phyloP scores from a whole-genome alignment of 1,284 basidiomycete species.

The Marasmius oreades region DNA sequence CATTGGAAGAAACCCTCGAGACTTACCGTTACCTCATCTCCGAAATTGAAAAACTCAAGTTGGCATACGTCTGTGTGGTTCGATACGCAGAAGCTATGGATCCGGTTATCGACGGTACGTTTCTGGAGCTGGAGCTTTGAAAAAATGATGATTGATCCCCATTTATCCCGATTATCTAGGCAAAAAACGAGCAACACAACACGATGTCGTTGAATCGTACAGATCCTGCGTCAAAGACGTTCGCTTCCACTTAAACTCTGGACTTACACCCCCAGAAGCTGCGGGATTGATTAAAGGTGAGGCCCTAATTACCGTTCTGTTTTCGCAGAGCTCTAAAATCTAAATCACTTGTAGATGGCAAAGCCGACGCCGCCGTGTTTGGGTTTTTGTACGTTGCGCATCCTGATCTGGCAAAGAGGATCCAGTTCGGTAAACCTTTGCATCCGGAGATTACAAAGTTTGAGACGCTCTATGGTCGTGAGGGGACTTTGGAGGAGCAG shows the following conservation, averaged over 20 bases:
- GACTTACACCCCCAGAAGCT: constrained; percentile 21
- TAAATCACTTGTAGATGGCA: not conserved
- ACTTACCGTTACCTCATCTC: constrained; percentile 36
- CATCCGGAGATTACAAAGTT: constrained; percentile 6
- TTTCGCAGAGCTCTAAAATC: not conserved
- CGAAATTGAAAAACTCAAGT: constrained; percentile 34
- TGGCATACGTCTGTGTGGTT: constrained; percentile 34
- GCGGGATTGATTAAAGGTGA: constrained; percentile 14
- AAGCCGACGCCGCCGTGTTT: constrained; percentile 20
- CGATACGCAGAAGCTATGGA: constrained; percentile 27
- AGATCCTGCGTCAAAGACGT: constrained; percentile 20
- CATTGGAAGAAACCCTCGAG: constrained; percentile 38
- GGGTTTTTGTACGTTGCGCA: constrained; percentile 23
- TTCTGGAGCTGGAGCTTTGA: not conserved
- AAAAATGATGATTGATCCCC: not conserved
- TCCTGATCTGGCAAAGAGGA: constrained; percentile 22
- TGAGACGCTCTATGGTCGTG: constrained; percentile 3
- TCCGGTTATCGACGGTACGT: constrained; percentile 29
- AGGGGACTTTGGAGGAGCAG: constrained; percentile 5
- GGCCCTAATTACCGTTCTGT: not conserved
- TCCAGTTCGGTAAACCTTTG: constrained; percentile 17
- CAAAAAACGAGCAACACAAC: constrained; percentile 19
- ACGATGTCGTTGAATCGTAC: constrained; percentile 25
- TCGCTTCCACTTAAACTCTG: constrained; percentile 20
- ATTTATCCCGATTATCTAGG: constrained; percentile 4